These are phyloP conservation scores for Omphalotus guepiniiformis DNA, from an alignment of 768 basidiomycete genomes.

Conservation along the genomic window DNA sequence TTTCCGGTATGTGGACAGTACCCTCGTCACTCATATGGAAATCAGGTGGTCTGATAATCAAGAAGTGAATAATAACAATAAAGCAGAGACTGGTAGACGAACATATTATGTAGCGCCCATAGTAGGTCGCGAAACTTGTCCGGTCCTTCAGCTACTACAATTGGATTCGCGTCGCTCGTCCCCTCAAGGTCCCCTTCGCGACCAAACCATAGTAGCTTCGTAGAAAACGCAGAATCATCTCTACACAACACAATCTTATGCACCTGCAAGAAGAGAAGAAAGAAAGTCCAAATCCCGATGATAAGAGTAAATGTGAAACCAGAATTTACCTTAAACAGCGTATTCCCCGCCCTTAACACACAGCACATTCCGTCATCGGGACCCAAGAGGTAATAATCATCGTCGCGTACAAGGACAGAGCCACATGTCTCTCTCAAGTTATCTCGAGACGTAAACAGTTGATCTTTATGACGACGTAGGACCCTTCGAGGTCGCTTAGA, in stretches of 20 bases:
- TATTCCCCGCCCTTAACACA: conserved; percentile 56
- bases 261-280: conserved; percentile 30
- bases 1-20: conserved; percentile 1
- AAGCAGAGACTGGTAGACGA: neutral
- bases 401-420: conserved; percentile 4
- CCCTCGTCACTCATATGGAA: conserved; percentile 24
- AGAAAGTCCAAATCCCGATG: neutral
- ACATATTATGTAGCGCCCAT: conserved; percentile 48
- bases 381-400: neutral
- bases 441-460: too few species aligned
- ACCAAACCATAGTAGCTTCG: conserved; percentile 34
- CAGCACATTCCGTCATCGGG: conserved; percentile 41
- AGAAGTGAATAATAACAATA: neutral
- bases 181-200: conserved; percentile 22
- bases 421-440: too few species aligned
- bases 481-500: neutral
- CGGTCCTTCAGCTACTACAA: conserved; percentile 36
- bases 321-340: conserved; percentile 54
- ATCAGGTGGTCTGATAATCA: conserved; percentile 34
- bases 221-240: conserved; percentile 37
- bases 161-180: conserved; percentile 25
- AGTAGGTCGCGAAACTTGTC: conserved; percentile 46
- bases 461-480: neutral
- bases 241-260: conserved; percentile 38
- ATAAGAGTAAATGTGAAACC: neutral